phyloP scores from a whole-genome alignment of 2,329 filamentous ascomycete species.

The Epichloe sibirici region DNA sequence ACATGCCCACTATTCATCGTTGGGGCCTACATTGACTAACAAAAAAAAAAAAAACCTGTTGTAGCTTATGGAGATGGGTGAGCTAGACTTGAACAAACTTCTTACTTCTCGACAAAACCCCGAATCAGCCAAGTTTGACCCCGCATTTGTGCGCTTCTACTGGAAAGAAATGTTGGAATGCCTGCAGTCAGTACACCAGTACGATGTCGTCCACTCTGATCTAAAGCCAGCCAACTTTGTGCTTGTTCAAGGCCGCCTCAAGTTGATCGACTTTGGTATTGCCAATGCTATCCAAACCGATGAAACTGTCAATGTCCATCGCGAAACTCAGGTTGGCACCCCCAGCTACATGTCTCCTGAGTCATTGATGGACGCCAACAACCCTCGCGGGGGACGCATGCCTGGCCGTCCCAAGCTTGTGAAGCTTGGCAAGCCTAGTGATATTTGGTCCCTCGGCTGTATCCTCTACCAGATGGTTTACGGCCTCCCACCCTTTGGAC shows the following conservation, averaged over 20 bases:
- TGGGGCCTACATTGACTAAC: not conserved
- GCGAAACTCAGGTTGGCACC: conserved; percentile 88
- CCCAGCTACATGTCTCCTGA: conserved; percentile 99
- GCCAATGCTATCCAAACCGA: conserved; percentile 94
- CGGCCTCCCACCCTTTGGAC: conserved; percentile 87
- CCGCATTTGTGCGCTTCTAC: conserved; percentile 89
- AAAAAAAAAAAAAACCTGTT: no score
- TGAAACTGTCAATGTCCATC: conserved; percentile 93
- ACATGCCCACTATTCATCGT: not conserved
- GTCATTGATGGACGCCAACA: conserved; percentile 78
- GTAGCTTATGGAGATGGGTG: conserved; percentile 92
- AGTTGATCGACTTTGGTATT: conserved; percentile 97
- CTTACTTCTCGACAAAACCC: conserved; percentile 60
- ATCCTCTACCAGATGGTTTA: conserved; percentile 98
- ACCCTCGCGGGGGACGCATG: conserved; percentile 33
- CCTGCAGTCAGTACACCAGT: conserved; percentile 73
- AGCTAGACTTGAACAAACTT: conserved; percentile 82
- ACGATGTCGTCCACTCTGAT: conserved; percentile 92
- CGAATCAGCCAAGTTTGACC: conserved; percentile 67
- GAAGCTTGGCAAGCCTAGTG: conserved; percentile 90
- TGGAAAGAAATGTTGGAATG: conserved; percentile 99
- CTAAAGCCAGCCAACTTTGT: conserved; percentile 97
- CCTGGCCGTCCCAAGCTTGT: conserved; percentile 57
- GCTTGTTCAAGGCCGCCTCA: conserved; percentile 76
- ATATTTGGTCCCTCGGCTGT: conserved; percentile 92